Evolutionary conservation across 208 protist genomes (phyloP), one percentile per base, ranked within the genome.

Genomic region (Acanthamoeba quina): DNA sequence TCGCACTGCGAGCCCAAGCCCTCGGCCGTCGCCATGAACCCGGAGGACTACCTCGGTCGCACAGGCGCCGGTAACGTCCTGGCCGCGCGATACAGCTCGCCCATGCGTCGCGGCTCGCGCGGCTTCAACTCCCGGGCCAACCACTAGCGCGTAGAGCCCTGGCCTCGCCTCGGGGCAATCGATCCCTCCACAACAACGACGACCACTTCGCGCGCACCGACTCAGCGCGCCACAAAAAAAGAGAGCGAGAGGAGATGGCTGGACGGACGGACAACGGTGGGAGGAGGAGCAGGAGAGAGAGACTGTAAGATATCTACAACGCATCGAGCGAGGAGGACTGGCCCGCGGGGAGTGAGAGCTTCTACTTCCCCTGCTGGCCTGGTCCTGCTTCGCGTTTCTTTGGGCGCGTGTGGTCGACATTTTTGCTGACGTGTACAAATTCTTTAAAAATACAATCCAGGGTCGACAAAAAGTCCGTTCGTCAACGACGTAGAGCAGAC

Each of bases 61-160:
- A 76, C 68, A 7, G 68, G 68, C 4, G 68, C 68, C 29, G 68
- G 68, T 11, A 76, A 29, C 68, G 68, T 76, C 34, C 34, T 76
- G 29, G 68, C 68, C 68, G 68, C 68, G 13, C 68, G 68, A 76
- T 76, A 76, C 68, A 76, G 68, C n/a, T 76, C 68, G 68, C 68
- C 68, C 9, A 76, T 76, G 68, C n/a, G 68, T 1, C 68, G 68
- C 34, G 68, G 68, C 68, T 76, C 68, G n/a, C 68, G 68, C 26
- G 34, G 34, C 31, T 76, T 24, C n/a, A 76, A 34, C n/a, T 31
- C 29, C 15, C 68, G 31, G 11, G 9, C 13, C 11, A 13, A 21
- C 34, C n/a, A 44, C 13, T 44, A 9, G 24, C 34, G 64, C 21
- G 29, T 6, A n/a, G 24, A 24, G 29, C n/a, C 10, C 15, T 24